These are phyloP conservation scores for Microdochium paspali DNA, from an alignment of 2,329 filamentous ascomycete species.

Conservation along the genomic window DNA sequence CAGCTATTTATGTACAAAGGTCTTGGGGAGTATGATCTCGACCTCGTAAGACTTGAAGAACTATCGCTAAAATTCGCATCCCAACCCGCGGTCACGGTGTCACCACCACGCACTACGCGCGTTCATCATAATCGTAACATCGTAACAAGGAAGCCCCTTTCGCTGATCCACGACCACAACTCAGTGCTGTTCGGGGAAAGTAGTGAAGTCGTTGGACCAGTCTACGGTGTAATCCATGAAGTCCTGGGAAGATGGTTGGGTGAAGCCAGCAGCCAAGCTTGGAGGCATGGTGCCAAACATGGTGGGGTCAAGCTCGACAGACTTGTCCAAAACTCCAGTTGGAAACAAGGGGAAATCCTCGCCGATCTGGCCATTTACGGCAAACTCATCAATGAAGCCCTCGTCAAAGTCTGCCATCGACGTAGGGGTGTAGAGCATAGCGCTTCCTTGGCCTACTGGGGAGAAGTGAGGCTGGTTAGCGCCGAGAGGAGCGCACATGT, in stretches of 20 bases:
- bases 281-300: constrained; percentile 40
- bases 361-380: constrained; percentile 29
- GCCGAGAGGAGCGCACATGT: constrained; percentile 27
- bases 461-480: constrained; percentile 47
- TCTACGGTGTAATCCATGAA: constrained; percentile 24
- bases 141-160: constrained; percentile 8
- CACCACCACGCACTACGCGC: not conserved
- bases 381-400: constrained; percentile 46
- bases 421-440: constrained; percentile 60
- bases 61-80: constrained; percentile 2
- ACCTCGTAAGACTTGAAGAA: constrained; percentile 4
- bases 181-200: constrained; percentile 9
- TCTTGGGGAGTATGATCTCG: not conserved
- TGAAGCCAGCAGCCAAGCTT: constrained; percentile 40
- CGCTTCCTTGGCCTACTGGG: constrained; percentile 56
- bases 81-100: not conserved
- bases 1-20: not conserved
- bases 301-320: constrained; percentile 26
- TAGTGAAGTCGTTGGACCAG: constrained; percentile 15
- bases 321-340: constrained; percentile 25
- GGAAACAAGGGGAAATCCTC: constrained; percentile 59
- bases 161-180: not conserved
- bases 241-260: constrained; percentile 42
- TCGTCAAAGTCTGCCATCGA: constrained; percentile 56
- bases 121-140: constrained; percentile 16